A percentile compares a stretch with the other conserved stretches of the same genome.
phyloP scores from a whole-genome alignment of 108 stramenopile genomes.

The Skeletonema potamos region DNA sequence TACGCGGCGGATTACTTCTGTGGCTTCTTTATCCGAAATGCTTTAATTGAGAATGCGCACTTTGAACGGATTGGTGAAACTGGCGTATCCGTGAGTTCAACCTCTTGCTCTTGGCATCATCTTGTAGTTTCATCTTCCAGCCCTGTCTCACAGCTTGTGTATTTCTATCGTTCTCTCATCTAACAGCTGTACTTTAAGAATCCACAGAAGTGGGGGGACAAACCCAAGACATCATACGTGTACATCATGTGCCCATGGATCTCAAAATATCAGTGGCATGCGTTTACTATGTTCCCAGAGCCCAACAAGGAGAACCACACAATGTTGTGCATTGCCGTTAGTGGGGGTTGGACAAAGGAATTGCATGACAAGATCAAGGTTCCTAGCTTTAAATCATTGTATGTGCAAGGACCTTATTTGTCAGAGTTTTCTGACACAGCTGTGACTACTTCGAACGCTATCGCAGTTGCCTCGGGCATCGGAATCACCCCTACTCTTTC shows the following conservation, averaged over 20 bases:
- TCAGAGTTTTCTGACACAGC: background rate
- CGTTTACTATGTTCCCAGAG: background rate
- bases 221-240: background rate
- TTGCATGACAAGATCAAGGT: background rate
- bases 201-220: background rate
- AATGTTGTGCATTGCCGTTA: background rate
- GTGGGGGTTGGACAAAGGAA: background rate
- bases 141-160: too few species aligned
- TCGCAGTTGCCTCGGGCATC: slow-evolving; percentile 16
- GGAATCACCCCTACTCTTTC: slow-evolving; percentile 20
- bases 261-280: slow-evolving; percentile 9
- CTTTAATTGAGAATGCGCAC: background rate
- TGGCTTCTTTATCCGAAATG: background rate
- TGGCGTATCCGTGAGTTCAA: background rate
- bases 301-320: background rate
- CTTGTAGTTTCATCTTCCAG: too few species aligned
- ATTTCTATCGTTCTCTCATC: too few species aligned
- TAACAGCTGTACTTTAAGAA: background rate
- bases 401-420: background rate
- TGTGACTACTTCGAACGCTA: background rate
- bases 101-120: too few species aligned
- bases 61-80: slow-evolving; percentile 2
- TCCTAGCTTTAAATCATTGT: background rate
- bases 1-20: background rate
- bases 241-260: slow-evolving; percentile 6